A percentile compares a stretch with the other conserved stretches of the same genome.
These are phyloP conservation scores for Xylaria sp. DNA, from an alignment of 2,329 filamentous ascomycete species.

Conservation along the genomic window DNA sequence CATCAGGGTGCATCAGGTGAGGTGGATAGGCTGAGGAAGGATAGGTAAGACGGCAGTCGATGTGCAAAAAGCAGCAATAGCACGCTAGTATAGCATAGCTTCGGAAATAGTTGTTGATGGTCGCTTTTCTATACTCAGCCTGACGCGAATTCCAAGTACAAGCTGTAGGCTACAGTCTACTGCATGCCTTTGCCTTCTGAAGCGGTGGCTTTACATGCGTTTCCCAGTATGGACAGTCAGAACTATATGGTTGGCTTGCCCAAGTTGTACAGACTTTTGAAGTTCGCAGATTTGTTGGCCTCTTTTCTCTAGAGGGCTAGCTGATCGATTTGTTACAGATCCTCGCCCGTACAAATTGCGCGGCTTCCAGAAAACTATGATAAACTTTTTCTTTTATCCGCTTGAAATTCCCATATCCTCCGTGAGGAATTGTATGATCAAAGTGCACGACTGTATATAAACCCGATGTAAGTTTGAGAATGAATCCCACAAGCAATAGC, in stretches of 20 bases:
- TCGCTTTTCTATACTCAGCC: neutral
- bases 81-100: neutral
- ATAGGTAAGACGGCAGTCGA: neutral
- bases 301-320: neutral
- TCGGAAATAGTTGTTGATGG: slow-evolving; percentile 11
- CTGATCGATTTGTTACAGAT: neutral
- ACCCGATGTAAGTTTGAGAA: neutral
- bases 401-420: neutral
- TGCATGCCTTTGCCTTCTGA: neutral
- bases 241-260: neutral
- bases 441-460: neutral
- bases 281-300: neutral
- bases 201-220: neutral
- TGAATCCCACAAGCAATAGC: neutral
- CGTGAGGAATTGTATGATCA: neutral
- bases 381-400: slow-evolving; percentile 1
- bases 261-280: neutral
- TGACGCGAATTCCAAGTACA: neutral
- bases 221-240: neutral
- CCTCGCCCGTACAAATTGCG: neutral
- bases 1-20: slow-evolving; percentile 16
- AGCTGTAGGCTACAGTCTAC: neutral
- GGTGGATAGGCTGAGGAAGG: slow-evolving; percentile 3
- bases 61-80: slow-evolving; percentile 7
- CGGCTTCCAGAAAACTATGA: neutral